A percentile compares a stretch with the other conserved stretches of the same genome.
phyloP scores from a whole-genome alignment of 768 basidiomycete genomes.

The Rhodotorula diobovata region DNA sequence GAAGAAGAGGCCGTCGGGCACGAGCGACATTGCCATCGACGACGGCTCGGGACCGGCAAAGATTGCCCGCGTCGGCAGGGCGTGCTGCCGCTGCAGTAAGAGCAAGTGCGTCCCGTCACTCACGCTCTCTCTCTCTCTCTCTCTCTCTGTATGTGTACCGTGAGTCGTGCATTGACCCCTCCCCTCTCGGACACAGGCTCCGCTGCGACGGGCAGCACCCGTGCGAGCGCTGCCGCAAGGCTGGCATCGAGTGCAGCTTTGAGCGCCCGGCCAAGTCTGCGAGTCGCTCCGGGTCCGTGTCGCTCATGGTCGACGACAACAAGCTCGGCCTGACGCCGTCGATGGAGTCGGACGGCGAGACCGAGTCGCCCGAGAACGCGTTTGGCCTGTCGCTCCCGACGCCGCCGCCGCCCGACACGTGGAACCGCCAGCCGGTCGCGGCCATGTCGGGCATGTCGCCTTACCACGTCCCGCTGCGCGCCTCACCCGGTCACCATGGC shows the following conservation, averaged over 20 bases:
- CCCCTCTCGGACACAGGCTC: background rate
- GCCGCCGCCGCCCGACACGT: constrained; percentile 16
- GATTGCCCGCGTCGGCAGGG: constrained; percentile 30
- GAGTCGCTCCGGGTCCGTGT: constrained; percentile 9
- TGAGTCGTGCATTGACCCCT: background rate
- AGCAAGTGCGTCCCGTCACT: constrained; percentile 24
- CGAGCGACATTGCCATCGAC: constrained; percentile 7
- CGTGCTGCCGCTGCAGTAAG: constrained; percentile 29
- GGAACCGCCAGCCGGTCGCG: background rate
- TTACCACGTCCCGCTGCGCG: constrained; percentile 23
- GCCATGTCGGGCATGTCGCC: constrained; percentile 14
- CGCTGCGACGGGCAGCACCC: constrained; percentile 36
- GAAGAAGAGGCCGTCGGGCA: constrained; percentile 27
- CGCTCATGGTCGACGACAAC: constrained; percentile 16
- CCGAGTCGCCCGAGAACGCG: constrained; percentile 31
- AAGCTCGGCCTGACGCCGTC: constrained; percentile 10
- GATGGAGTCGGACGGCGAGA: constrained; percentile 23
- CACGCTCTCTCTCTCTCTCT: no score
- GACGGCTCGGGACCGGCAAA: constrained; percentile 25
- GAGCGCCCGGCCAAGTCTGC: constrained; percentile 30
- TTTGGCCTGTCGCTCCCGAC: constrained; percentile 25
- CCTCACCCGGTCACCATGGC: background rate
- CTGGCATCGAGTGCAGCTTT: constrained; percentile 34
- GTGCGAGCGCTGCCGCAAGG: constrained; percentile 36
- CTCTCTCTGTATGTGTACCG: rapidly evolving